Evolutionary conservation across 1,284 basidiomycete genomes (phyloP), one percentile per base, ranked within the genome.

Genomic region (Phellopilus nigrolimitatus): DNA sequence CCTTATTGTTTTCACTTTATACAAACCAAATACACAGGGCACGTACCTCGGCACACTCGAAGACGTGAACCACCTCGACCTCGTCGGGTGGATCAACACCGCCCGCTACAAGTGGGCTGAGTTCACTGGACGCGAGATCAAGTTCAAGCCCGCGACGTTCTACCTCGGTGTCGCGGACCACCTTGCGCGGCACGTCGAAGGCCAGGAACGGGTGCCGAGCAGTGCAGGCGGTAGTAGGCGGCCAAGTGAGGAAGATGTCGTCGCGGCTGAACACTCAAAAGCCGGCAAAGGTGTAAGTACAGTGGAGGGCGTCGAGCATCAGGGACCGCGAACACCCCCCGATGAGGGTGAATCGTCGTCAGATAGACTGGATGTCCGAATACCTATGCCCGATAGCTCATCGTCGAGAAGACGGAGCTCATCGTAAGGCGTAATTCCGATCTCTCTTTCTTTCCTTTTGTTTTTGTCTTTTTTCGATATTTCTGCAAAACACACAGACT

Each of bases 51-150:
- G 93, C 19, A 97, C 94, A 2, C 73, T 97, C 15, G 76, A 82
- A 39, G 79, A 85, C 54, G 95, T 95, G n/a, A 95, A 91, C 63
- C 95, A 98, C 64, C 78, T 95, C 41, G 92, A 95, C 65, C 77
- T 95, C 30, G 90, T 90, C 17, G 88, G 88, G 3, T 90, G 88
- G 88, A 81, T 87, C 52, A 88, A 89, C 63, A 75, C 83, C 7
- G 85, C 85, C 2, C 76, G 90, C 45, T 92, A 91, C 69, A 88
- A 88, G 61, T 88, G 90, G 78, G 88, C 90, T 0, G 83, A 85
- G 60, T 84, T 92, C 68, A 84, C 81, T 57, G 94, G 93, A n/a
- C 85, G 83, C 51, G 84, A 89, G 56, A 90, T 97, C 62, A 80
- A 85, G 54, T 97, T 94, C 71, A 84, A 85, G 55, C 90, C 91